A percentile compares a stretch with the other conserved stretches of the same genome.
phyloP scores from a whole-genome alignment of 2,329 filamentous ascomycete genomes.

The Fusarium oxysporum region DNA sequence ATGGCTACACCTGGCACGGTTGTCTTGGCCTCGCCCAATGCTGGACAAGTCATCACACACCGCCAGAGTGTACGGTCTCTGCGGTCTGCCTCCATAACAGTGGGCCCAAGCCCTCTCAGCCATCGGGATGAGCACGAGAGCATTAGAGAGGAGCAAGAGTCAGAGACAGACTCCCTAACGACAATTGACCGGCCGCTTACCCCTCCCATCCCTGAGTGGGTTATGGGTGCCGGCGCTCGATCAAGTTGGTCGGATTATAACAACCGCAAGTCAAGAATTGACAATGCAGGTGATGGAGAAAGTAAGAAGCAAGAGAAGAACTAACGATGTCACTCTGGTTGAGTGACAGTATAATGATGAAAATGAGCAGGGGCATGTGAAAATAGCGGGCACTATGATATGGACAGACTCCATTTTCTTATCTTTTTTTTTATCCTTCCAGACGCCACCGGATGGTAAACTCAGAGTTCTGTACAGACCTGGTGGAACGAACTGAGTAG shows the following conservation, averaged over 20 bases:
- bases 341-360: slow-evolving; percentile 31
- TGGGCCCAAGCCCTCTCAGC: slow-evolving; percentile 60
- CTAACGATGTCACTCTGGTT: neutral
- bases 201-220: slow-evolving; percentile 71
- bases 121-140: slow-evolving; percentile 52
- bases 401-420: slow-evolving; percentile 34
- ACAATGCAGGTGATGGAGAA: slow-evolving; percentile 22
- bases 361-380: slow-evolving; percentile 10
- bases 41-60: slow-evolving; percentile 71
- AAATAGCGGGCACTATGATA: slow-evolving; percentile 35
- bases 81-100: slow-evolving; percentile 66
- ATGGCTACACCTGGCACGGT: slow-evolving; percentile 75
- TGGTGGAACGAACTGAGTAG: slow-evolving; percentile 10
- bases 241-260: slow-evolving; percentile 62
- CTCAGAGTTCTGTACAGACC: neutral
- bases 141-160: slow-evolving; percentile 43
- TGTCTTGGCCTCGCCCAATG: slow-evolving; percentile 76
- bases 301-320: slow-evolving; percentile 9
- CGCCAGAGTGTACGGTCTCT: slow-evolving; percentile 63
- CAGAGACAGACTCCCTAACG: slow-evolving; percentile 31
- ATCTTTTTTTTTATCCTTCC: slow-evolving; percentile 10
- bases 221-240: slow-evolving; percentile 64
- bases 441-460: slow-evolving; percentile 9
- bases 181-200: slow-evolving; percentile 62
- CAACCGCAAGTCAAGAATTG: slow-evolving; percentile 49